These are phyloP conservation scores for Scenedesmus sp. DNA, from an alignment of 163 green algal species.

Conservation along the genomic window DNA sequence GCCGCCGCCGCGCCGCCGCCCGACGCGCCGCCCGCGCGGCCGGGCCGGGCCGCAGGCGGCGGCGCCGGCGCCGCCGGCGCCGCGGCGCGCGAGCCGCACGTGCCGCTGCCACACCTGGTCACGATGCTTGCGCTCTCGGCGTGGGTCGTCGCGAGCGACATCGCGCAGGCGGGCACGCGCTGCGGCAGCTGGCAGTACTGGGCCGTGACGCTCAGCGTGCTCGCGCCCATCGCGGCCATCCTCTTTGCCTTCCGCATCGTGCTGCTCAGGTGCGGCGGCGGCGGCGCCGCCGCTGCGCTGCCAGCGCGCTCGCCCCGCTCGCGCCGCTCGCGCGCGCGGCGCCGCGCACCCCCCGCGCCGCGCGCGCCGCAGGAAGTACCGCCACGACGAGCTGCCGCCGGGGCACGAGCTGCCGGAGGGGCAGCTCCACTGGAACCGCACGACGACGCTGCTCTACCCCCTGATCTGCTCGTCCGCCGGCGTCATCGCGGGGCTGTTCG, in stretches of 20 bases:
- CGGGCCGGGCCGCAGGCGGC: no score
- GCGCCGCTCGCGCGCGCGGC: no score
- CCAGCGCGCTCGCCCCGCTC: no score
- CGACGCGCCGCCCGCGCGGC: no score
- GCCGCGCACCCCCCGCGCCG: no score
- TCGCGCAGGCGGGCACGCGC: slow-evolving; percentile 48
- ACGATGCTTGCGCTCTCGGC: slow-evolving; percentile 62
- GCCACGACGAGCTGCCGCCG: slow-evolving; percentile 8
- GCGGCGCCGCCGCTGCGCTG: no score
- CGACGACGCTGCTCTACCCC: slow-evolving; percentile 67
- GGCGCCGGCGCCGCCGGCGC: neutral
- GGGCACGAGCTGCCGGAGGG: slow-evolving; percentile 4
- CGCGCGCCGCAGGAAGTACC: slow-evolving; percentile 36
- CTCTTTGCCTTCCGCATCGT: slow-evolving; percentile 1
- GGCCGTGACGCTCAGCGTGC: slow-evolving; percentile 51
- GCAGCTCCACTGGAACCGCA: slow-evolving; percentile 46
- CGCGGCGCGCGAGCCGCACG: neutral
- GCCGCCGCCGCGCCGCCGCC: no score
- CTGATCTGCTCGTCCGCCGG: slow-evolving; percentile 66
- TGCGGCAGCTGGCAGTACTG: slow-evolving; percentile 71
- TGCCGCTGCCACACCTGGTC: slow-evolving; percentile 29
- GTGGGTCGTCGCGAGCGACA: slow-evolving; percentile 60
- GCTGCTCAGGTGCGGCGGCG: slow-evolving; percentile 12
- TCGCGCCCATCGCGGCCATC: slow-evolving; percentile 31
- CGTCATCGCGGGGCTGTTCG: slow-evolving; percentile 74